These are phyloP conservation scores for Barnettozyma californica DNA, from an alignment of 805 yeast genomes.

Conservation along the genomic window DNA sequence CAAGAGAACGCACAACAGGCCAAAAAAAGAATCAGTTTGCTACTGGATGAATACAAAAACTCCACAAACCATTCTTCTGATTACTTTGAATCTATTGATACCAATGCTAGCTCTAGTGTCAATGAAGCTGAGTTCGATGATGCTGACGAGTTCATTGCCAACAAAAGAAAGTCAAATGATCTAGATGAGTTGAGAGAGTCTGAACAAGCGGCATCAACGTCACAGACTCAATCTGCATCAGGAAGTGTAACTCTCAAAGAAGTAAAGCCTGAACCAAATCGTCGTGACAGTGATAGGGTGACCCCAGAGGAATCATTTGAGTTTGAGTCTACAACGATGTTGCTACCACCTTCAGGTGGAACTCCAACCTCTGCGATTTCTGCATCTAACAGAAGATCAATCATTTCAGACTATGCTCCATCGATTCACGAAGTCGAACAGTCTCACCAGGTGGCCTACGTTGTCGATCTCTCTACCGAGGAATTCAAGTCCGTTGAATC, in stretches of 20 bases:
- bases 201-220: not conserved
- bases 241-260: not conserved
- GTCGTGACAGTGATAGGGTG: constrained; percentile 8
- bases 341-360: not conserved
- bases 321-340: not conserved
- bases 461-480: constrained; percentile 10
- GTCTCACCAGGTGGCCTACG: constrained; percentile 14
- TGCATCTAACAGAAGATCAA: constrained; percentile 16
- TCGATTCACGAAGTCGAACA: constrained; percentile 22
- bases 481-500: not conserved
- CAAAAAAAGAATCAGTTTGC: constrained; percentile 3
- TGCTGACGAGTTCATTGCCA: constrained; percentile 13
- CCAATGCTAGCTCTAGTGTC: not conserved
- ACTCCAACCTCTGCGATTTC: not conserved
- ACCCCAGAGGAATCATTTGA: not conserved
- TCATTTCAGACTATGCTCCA: constrained; percentile 24
- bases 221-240: not conserved
- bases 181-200: not conserved
- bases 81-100: not conserved
- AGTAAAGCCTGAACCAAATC: constrained; percentile 9
- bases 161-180: constrained; percentile 1
- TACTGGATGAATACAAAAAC: constrained; percentile 5
- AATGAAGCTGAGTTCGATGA: constrained; percentile 8
- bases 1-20: constrained; percentile 5
- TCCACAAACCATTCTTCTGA: not conserved